Evolutionary conservation across 331 rosid species (phyloP), one percentile per base, ranked within the genome.

Genomic region (Rosa hybrid): DNA sequence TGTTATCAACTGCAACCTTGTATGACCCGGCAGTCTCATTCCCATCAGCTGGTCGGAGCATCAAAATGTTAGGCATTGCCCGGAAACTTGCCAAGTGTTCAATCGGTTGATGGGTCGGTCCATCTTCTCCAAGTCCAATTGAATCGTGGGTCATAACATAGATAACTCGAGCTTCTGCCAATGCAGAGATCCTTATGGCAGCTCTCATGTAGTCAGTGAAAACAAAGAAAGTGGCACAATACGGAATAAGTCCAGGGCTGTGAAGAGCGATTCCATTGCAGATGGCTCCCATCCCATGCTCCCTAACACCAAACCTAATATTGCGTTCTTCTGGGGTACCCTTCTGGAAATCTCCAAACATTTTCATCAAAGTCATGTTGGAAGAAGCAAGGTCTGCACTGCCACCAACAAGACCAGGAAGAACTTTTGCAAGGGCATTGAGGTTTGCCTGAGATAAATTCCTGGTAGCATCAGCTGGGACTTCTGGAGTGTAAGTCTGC

Each of bases 341-440:
- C 87, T 90, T 91, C 80, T 94, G 98, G 88, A 94, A 94, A 86
- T 94, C 74, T 76, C 97, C 98, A 41, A 75, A 94, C 73, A 56
- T 79, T 88, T 94, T 94, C 83, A 94, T 84, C 53, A 94, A 83
- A 82, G 97, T 94, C 97, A 94, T 92, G 93, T 94, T 94, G 53
- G 98, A 94, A 83, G 98, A 94, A 30, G 98, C 98, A 80, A 94
- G 97, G 65, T 94, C 98, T 0, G 98, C 98, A 91, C 98, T 94
- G 12, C 98, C 98, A 41, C 98, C 98, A 17, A 94, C 82, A 75
- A 94, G 77, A 72, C 98, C 98, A 0, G 98, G 98, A 80, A 94
- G 90, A 88, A 91, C 98, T 53, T 84, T 86, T 1, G 82, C 97
- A 78, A 94, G 97, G 77, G 97, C 97, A 81, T 94, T 94, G 27